phyloP scores from a whole-genome alignment of 495 filamentous ascomycete species.

The Neurospora hispaniola region DNA sequence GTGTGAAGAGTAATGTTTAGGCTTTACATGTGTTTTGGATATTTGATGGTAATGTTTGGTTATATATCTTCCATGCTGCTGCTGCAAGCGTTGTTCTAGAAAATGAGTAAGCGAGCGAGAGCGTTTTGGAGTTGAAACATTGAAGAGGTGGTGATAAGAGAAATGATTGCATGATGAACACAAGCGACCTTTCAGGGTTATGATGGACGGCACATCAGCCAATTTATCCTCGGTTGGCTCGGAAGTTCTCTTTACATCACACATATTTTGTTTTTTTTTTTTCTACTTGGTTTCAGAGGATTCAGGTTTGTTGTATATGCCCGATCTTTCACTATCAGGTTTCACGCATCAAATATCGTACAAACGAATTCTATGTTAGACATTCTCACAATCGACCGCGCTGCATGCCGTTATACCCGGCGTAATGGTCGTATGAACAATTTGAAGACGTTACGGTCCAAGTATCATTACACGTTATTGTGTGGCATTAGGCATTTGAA shows the following conservation, averaged over 20 bases:
- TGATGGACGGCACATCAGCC: not conserved
- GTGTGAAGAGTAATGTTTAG: not conserved
- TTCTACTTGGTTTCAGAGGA: too few relatives aligned
- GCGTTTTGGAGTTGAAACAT: not conserved
- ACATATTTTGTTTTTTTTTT: too few relatives aligned
- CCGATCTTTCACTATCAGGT: not conserved
- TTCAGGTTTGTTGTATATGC: too few relatives aligned
- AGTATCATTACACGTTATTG: too few relatives aligned
- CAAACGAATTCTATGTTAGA: not conserved
- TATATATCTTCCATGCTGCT: not conserved
- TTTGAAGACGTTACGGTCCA: too few relatives aligned
- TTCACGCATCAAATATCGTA: not conserved
- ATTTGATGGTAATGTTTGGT: not conserved
- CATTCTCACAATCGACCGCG: not conserved
- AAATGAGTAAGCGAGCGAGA: not conserved
- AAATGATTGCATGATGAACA: not conserved
- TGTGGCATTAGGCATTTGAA: too few relatives aligned
- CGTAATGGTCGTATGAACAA: too few relatives aligned
- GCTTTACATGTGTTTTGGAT: not conserved
- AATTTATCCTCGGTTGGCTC: not conserved
- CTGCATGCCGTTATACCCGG: too few relatives aligned
- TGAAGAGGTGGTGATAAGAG: not conserved
- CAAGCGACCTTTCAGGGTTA: not conserved
- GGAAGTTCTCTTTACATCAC: not conserved
- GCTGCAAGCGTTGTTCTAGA: not conserved